Base-by-base conservation (phyloP, 148 eudicot species). In the Persicaria maculosa region DNA sequence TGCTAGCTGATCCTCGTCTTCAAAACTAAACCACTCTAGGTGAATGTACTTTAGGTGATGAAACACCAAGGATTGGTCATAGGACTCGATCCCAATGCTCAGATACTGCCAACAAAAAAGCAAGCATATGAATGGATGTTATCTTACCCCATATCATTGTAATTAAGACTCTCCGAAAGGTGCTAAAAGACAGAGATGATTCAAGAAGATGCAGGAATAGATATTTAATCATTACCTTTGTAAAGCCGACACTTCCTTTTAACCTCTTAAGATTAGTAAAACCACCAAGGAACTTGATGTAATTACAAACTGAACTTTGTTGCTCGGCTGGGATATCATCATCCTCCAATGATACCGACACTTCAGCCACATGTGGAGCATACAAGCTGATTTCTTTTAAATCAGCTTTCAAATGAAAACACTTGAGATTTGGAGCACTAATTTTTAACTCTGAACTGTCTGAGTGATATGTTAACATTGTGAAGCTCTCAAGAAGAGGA, bases 1-100 rank as follows among this genome's bases (percentile, higher is more conserved):
- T 74, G 81, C 54, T 53, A 89, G 85, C 82, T 93, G 97, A 75
- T 91, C 86, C 83, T 83, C 76, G 83, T 93, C 97, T 76, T 93
- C 98, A 73, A 91, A 91, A 72, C 90, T 89, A 57, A 91, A 31
- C 40, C 40, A 31, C 40, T 31, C 40, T 31, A 31, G 40, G 40
- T 31, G 40, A 31, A 31, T 31, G 40, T 0, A 31, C 2, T 31
- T 31, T 31, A 31, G 40, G 40, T 31, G 40, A 31, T 31, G 3
- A 31, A 31, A 31, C 40, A 31, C 40, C 40, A 31, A 31, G 40
- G 40, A 31, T 1, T 31, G 40, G 40, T 31, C 40, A 31, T 31
- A 31, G 2, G 40, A 31, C 40, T 31, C 40, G 0, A 31, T 31
- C 40, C 40, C 40, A 31, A 31, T 31, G 40, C 40, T 31, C 40